Conservation (phyloP, 78 protist species). For the Cavenderia fasciculata region DNA sequence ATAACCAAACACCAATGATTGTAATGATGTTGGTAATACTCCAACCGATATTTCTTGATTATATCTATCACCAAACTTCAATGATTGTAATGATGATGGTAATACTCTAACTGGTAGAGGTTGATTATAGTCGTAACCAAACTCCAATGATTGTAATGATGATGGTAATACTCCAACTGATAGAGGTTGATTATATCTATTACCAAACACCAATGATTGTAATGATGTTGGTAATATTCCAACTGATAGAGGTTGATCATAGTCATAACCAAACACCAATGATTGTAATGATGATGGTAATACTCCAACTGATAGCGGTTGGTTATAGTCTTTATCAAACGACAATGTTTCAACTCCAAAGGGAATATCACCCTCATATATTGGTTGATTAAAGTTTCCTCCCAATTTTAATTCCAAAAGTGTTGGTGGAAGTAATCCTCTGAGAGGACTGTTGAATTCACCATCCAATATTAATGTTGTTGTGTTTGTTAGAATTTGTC, state of each 20-base stretch:
- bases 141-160: neutral
- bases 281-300: neutral
- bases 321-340: constrained; percentile 3
- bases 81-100: no score
- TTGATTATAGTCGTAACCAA: constrained; percentile 22
- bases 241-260: neutral
- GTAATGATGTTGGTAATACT: no score
- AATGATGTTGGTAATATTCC: neutral
- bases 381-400: neutral
- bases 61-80: no score
- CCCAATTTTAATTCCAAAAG: constrained; percentile 5
- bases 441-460: no score
- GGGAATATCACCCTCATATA: neutral
- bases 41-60: no score
- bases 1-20: no score
- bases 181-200: neutral
- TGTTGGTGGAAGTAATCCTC: neutral
- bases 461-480: no score
- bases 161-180: neutral
- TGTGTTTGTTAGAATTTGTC: no score
- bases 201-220: neutral
- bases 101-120: no score
- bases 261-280: neutral
- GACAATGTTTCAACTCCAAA: neutral
- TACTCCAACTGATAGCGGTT: neutral